Evolutionary conservation across 192 early-diverging fungal genomes (phyloP).

Genomic region (Linnemannia hyalina): DNA sequence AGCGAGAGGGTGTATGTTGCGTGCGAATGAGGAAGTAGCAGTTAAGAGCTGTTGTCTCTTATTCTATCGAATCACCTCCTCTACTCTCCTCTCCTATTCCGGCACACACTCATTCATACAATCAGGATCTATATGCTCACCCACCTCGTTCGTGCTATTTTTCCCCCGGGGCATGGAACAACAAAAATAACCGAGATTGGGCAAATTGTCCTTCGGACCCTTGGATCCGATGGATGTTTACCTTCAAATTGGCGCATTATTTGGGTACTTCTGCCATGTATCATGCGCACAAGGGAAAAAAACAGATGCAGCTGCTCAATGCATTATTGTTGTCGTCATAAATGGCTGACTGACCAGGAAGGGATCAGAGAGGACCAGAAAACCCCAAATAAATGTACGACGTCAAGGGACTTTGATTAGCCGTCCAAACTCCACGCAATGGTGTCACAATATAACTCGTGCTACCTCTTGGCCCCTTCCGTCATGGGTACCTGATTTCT

Average conservation of each 20-base stretch:
- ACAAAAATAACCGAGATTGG: conserved; percentile 12
- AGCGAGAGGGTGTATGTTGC: background rate
- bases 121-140: background rate
- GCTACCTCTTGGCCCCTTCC: too few species aligned
- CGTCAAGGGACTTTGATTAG: background rate
- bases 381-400: background rate
- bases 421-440: background rate
- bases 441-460: background rate
- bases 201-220: background rate
- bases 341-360: background rate
- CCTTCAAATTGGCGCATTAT: background rate
- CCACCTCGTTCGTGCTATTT: background rate
- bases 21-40: background rate
- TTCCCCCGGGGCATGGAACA: background rate
- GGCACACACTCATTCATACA: background rate
- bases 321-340: background rate
- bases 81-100: too few species aligned
- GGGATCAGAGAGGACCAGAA: background rate
- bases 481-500: background rate
- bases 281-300: background rate
- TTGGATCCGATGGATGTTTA: background rate
- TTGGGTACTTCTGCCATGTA: background rate
- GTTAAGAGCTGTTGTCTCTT: background rate
- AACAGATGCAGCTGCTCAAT: background rate
- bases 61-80: background rate